phyloP scores from a whole-genome alignment of 306 rosid species.

The Dryas octopetala region DNA sequence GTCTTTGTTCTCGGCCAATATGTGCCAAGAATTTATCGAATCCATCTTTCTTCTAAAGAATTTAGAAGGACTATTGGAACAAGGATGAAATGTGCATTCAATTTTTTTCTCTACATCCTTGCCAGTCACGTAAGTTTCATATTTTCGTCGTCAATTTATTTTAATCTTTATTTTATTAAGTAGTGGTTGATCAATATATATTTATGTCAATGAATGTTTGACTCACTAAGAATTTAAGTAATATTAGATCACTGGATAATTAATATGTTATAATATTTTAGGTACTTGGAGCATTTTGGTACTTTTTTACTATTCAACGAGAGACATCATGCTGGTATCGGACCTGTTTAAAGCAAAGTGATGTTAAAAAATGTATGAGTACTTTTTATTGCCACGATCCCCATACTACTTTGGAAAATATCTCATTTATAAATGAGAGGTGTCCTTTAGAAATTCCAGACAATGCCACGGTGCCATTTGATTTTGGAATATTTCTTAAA shows the following conservation, averaged over 20 bases:
- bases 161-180: neutral
- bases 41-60: conserved; percentile 17
- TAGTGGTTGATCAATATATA: too few relatives aligned
- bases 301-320: conserved; percentile 21
- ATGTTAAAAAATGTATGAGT: neutral
- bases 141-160: neutral
- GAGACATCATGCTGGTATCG: conserved; percentile 23
- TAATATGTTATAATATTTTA: neutral
- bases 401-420: neutral
- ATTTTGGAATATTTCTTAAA: conserved; percentile 36
- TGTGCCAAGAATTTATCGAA: conserved; percentile 30
- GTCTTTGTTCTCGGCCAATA: conserved; percentile 19
- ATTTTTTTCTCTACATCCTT: conserved; percentile 20
- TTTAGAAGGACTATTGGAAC: neutral
- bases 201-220: too few relatives aligned
- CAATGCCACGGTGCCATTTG: neutral
- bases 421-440: neutral
- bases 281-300: conserved; percentile 37
- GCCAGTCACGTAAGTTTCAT: conserved; percentile 31
- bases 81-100: neutral
- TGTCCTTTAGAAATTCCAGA: conserved; percentile 6
- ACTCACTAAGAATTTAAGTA: too few relatives aligned
- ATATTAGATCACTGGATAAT: too few relatives aligned
- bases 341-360: neutral
- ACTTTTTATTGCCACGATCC: neutral